Evolutionary conservation across 306 rosid genomes (phyloP), one percentile per base, ranked within the genome.

Genomic region (Quercus robur): DNA sequence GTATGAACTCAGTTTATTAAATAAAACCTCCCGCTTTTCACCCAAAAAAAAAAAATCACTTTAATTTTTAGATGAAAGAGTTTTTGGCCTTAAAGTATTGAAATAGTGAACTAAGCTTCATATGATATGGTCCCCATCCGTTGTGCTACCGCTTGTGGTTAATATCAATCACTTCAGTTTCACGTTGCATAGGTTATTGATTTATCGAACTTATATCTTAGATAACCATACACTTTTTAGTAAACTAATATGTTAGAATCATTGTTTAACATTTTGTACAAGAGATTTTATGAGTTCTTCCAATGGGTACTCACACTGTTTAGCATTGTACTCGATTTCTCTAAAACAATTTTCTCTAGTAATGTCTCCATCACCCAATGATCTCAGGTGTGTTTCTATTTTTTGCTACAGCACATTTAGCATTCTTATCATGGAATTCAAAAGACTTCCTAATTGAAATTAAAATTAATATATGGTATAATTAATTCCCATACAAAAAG

Each of bases 391-490:
- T 17, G 21, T 49, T 69, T 79, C 81, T 73, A 87, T 87, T 18
- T 38, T 69, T 12, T 78, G 89, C 62, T 79, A 67, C 63, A 79
- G 20, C 51, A 81, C 19, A 61, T 86, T 85, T 15, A 79, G 25
- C 84, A 77, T 74, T 58, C 82, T 57, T 30, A 35, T 81, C 80
- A 84, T 79, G 23, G 82, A 84, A 55, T 80, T 84, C 23, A 81
- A 58, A 56, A 82, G 56, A 57, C 59, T 54, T 77, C 82, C 83
- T 20, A 83, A 69, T 83, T 61, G 82, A 5, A 63, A 74, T 25
- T 25, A 18, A 26, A 3, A 41, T 46, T 38, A 38, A 8, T 38
- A 38, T 23, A 69, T 23, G 8, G 5, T 12, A 62, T 59, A n/a
- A 0, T 38, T 38, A 38, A 0, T 58, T 20, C 12, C 5, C 5